Base-by-base conservation (phyloP, 1,284 basidiomycete species). In the Ceratobasidium sp. region DNA sequence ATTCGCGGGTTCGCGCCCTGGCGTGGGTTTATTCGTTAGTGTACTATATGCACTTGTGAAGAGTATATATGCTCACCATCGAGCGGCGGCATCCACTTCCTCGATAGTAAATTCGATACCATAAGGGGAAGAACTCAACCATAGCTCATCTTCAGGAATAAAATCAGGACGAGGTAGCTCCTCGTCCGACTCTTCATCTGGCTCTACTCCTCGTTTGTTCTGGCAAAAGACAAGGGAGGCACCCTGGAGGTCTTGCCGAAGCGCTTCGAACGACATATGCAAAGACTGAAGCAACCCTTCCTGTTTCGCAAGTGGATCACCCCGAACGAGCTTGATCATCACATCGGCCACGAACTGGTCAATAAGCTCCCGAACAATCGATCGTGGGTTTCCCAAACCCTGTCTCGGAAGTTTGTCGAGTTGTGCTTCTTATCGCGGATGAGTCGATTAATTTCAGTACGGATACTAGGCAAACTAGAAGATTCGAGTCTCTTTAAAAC, bases 161-260 rank as follows among this genome's bases (percentile, higher is more conserved):
- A 75, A 75, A 10, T 75, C 50, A 5, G 73, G 73, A 38, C 66
- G 66, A 15, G 77, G 77, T 26, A 69, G 57, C n/a, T 78, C 77
- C 10, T 65, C 65, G 12, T 44, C 62, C 52, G 64, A 42, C 23
- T 62, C 73, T 2, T 42, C n/a, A 76, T 64, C 46, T 56, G 52
- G 66, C 65, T 77, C 61, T 4, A 56, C 38, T n/a, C 67, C 76
- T 17, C 61, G 46, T 13, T 78, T 40, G 61, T 46, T 56, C 13
- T 38, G 26, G 20, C 57, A 42, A 23, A 73, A 75, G 15, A 75
- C 73, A 1, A 52, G 52, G 10, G 57, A 23, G 61, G 61, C 61
- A 12, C 52, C 50, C 38, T 59, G 54, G 10, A 75, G 62, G n/a
- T 75, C 73, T 26, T 65, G 28, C 12, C 61, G 73, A 33, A 75